Evolutionary conservation across 805 yeast species (phyloP), one percentile per base, ranked within the genome.

Genomic region (Metahyphopichia silvanorum): DNA sequence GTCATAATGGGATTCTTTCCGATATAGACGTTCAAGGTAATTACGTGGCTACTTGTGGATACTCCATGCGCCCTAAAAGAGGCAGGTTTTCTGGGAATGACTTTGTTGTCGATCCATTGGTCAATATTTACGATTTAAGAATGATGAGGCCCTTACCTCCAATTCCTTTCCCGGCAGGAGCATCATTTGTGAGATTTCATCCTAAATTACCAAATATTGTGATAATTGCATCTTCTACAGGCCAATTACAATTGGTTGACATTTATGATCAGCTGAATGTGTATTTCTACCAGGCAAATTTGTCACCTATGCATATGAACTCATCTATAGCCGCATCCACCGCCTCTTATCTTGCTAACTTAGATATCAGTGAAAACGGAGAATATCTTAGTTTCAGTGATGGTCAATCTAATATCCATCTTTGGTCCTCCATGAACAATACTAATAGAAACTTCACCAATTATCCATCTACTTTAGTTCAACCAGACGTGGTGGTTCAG

Each of bases 121-220:
- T 91, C 14, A 81, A 81, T 43, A 78, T 87, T 14, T 87, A 77
- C 54, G 98, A 93, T 55, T 55, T 86, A 19, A 71, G 94, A 40
- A 74, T 78, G 36, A 66, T 85, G 76, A 72, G 76, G 32, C 72
- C 88, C 2, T 57, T 81, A 34, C 67, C 94, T 0, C 96, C 97
- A 3, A 69, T 91, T 6, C 77, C 96, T 4, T 87, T 88, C 49
- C 88, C 93, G 1, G 82, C 88, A 0, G 97, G 97, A 9, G 96
- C 98, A 1, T 71, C 84, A 7, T 84, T 74, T 51, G 93, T 83
- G 1, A 71, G 84, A 30, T 69, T 91, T 40, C 97, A 91, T 60
- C 97, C 98, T 5, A 82, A 84, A 39, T 53, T 88, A 31, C 84
- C 96, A 5, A 83, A 85, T 23, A 78, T 83, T 21, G 76, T 87